Base-by-base conservation (phyloP, 306 rosid species). In the Lathyrus tuberosus region DNA sequence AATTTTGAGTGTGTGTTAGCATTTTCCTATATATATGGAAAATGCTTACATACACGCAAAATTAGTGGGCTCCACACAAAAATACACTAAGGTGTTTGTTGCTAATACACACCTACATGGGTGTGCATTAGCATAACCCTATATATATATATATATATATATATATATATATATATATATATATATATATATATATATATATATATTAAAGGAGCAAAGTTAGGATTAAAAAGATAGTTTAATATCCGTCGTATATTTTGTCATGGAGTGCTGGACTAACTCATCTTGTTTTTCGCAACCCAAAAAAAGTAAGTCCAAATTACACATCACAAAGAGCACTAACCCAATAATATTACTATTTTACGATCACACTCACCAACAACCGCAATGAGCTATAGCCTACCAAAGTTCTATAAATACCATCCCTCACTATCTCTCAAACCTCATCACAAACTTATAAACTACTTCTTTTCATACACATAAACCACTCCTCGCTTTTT, bases 401-500 rank as follows among this genome's bases (percentile, higher is more conserved):
- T 33, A 59, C 24, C 6, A 37, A 33, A 15, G 11, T 60, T 14
- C 66, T 61, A 35, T 61, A 61, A 61, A 61, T 61, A 61, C 26
- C 8, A 35, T 22, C 35, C 65, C 30, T 57, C 11, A 22, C 63
- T 2, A 1, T 10, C 49, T 14, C 67, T 62, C 10, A 43, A 62
- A 62, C 2, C 30, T 6, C 76, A 79, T 26, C 41, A 35, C 74
- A 59, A 61, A 28, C 61, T 5, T 8, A 35, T 35, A 26, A 33
- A 8, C 0, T 4, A 7, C 10, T 26, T 31, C 5, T 14, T 31
- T 58, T 11, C 38, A 26, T 30, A 24, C 8, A 20, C 5, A 61
- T 16, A 60, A 2, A 54, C 22, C 2, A 22, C 30, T 40, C 30
- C 35, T 10, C 4, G 4, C 11, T 31, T 8, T 20, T 43, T 11